These are phyloP conservation scores for Pisolithus albus DNA, from an alignment of 768 basidiomycete species.

Conservation along the genomic window DNA sequence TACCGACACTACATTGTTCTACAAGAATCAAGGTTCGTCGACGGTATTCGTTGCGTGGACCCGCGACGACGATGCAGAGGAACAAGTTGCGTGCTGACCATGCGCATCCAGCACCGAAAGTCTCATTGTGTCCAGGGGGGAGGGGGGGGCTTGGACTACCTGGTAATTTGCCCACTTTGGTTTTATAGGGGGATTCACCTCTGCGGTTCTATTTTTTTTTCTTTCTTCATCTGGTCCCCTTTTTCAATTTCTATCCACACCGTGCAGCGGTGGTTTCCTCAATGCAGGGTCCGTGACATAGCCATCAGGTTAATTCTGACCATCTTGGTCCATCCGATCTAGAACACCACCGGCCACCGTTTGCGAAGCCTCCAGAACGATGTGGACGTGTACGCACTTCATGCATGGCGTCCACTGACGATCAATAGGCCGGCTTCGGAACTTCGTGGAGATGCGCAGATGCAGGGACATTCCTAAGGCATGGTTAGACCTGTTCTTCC, in stretches of 20 bases:
- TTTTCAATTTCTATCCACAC: too few species aligned
- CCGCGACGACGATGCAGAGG: conserved; percentile 29
- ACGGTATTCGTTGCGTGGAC: conserved; percentile 27
- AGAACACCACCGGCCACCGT: background rate
- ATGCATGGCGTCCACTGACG: background rate
- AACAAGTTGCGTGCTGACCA: conserved; percentile 10
- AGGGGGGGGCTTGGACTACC: background rate
- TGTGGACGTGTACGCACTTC: background rate
- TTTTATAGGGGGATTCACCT: background rate
- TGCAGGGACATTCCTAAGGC: too few species aligned
- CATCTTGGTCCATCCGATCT: background rate
- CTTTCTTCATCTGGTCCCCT: background rate
- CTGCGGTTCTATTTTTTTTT: background rate
- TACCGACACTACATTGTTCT: conserved; percentile 25
- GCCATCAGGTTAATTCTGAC: background rate
- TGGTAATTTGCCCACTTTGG: background rate
- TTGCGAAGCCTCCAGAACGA: background rate
- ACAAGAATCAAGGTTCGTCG: conserved; percentile 17
- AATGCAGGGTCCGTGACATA: too few species aligned
- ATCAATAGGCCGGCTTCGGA: background rate
- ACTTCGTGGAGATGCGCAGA: background rate
- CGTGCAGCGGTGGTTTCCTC: too few species aligned
- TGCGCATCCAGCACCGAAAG: conserved; percentile 3
- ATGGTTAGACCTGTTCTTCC: too few species aligned
- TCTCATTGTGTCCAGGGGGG: background rate